phyloP scores from a whole-genome alignment of 768 basidiomycete species.

The Calocera cornea region DNA sequence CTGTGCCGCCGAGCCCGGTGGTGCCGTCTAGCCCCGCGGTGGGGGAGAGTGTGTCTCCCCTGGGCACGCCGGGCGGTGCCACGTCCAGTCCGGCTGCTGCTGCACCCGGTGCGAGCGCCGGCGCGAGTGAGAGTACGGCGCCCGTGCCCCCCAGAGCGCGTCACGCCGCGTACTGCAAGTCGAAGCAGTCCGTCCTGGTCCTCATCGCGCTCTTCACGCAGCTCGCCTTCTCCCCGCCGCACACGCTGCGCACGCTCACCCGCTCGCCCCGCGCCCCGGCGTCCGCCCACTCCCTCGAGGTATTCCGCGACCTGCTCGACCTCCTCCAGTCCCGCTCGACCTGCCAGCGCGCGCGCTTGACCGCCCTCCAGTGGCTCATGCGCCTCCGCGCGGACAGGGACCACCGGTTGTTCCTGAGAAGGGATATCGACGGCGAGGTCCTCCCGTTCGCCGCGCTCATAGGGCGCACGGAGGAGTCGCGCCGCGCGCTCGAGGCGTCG shows the following conservation, averaged over 20 bases:
- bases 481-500: conserved; percentile 9
- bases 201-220: conserved; percentile 29
- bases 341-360: conserved; percentile 45
- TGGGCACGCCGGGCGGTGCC: no score
- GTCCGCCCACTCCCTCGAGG: conserved; percentile 24
- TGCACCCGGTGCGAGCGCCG: neutral
- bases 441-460: conserved; percentile 50
- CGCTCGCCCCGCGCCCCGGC: conserved; percentile 21
- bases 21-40: neutral
- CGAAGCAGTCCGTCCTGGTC: conserved; percentile 14
- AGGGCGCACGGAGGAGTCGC: conserved; percentile 31
- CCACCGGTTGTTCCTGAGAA: conserved; percentile 65
- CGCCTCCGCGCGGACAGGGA: conserved; percentile 80
- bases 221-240: conserved; percentile 25
- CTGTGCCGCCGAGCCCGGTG: neutral
- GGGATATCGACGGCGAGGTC: conserved; percentile 31
- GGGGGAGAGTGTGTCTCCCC: no score
- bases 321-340: conserved; percentile 23
- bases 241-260: conserved; percentile 16
- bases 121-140: neutral
- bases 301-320: conserved; percentile 30
- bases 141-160: neutral
- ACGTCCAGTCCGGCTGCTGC: neutral
- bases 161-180: conserved; percentile 10
- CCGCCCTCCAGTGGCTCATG: conserved; percentile 74